Percentiles rank a stretch among this genome's conserved stretches.
phyloP scores from a whole-genome alignment of 2,329 filamentous ascomycete species.

The Pseudofabraea citricarpa region DNA sequence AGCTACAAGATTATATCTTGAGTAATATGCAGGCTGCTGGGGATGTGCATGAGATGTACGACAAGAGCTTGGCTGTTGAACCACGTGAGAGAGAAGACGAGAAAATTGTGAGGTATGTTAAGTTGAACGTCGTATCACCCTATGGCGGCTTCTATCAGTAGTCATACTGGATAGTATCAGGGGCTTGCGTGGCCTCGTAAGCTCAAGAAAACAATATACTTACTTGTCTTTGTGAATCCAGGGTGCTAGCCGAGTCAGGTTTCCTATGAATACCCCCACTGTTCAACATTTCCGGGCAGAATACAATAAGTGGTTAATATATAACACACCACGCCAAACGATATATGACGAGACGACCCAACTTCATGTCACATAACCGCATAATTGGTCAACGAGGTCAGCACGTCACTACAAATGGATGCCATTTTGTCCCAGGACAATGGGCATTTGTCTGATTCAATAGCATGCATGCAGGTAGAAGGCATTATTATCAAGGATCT shows the following conservation, averaged over 20 bases:
- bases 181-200: neutral
- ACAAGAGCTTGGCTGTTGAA: constrained; percentile 89
- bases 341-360: constrained; percentile 5
- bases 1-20: constrained; percentile 94
- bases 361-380: constrained; percentile 1
- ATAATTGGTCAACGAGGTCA: too few relatives aligned
- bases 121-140: constrained; percentile 12
- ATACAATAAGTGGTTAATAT: neutral
- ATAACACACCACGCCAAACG: constrained; percentile 1
- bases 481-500: neutral
- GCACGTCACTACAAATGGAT: too few relatives aligned
- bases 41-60: constrained; percentile 99
- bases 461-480: neutral
- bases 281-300: neutral
- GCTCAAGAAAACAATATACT: constrained; percentile 18
- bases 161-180: too few relatives aligned
- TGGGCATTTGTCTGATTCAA: neutral
- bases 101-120: constrained; percentile 83
- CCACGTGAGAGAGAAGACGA: constrained; percentile 96
- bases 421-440: constrained; percentile 1
- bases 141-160: constrained; percentile 14
- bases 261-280: constrained; percentile 42
- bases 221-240: constrained; percentile 28
- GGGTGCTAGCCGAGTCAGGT: constrained; percentile 56
- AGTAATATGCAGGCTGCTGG: constrained; percentile 94